Base-by-base conservation (phyloP, 805 yeast species). In the Wickerhamiella brachini region DNA sequence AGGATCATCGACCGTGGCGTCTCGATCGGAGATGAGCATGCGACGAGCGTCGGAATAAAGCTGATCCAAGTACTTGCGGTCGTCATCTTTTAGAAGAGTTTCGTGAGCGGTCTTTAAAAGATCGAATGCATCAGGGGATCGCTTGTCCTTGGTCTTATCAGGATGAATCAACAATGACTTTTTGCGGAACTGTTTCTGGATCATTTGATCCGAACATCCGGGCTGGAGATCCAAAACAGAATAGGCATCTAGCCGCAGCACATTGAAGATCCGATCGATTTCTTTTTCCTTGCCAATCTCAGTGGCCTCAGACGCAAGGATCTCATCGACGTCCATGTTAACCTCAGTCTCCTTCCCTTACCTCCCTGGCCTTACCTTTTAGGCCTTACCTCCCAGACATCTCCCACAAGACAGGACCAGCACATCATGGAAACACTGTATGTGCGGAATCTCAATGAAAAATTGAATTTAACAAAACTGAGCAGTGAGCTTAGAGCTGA, bases 381-480 rank as follows among this genome's bases (percentile, higher is more conserved):
- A n/a, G n/a, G n/a, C n/a, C n/a, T n/a, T n/a, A n/a, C 26, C 26
- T 24, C 26, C 26, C 26, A 24, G 26, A 24, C 26, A 5, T 8
- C 5, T 5, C 26, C 26, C 5, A 24, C 26, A 5, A 24, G 26
- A 24, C 42, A 29, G 60, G 61, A 53, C 45, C 29, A 26, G n/a
- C 20, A n/a, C n/a, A n/a, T n/a, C n/a, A 54, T 45, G 51, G 46
- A 48, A 12, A 57, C 64, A 5, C 31, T 82, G n/a, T 86, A 87
- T 62, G 63, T 87, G 39, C 73, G 83, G 57, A 85, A 85, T 58
- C 65, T 86, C 54, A 82, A 85, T 60, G 95, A 86, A 59, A 78
- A 77, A 52, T 75, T 83, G 8, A 74, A 81, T 3, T 58, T 75
- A 6, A 72, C 72, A 44, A 74, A 73, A 17, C 65, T 85, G 20